phyloP scores from a whole-genome alignment of 495 filamentous ascomycete species.

The Podospora australis region DNA sequence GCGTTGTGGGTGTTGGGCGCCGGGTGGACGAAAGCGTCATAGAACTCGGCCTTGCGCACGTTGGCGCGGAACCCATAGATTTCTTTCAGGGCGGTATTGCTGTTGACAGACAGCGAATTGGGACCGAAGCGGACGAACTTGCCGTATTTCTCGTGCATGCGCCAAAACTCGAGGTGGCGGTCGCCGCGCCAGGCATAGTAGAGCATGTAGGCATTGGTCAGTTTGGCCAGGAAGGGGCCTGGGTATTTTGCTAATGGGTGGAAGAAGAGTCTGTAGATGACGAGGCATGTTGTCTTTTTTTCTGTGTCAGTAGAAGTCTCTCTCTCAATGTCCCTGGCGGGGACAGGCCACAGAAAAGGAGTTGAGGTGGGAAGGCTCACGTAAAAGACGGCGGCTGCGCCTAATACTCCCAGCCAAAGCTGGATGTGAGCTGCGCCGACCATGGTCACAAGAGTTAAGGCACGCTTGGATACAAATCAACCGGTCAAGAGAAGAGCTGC shows the following conservation, averaged over 20 bases:
- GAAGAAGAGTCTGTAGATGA: conserved; percentile 50
- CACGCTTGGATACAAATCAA: neutral
- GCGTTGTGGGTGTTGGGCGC: conserved; percentile 54
- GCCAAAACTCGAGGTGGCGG: conserved; percentile 52
- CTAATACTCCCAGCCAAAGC: conserved; percentile 25
- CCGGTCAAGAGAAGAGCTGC: neutral
- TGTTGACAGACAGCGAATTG: conserved; percentile 55
- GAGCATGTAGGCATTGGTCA: conserved; percentile 49
- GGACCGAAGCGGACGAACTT: conserved; percentile 55
- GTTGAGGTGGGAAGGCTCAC: too few species aligned
- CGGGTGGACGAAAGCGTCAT: conserved; percentile 55
- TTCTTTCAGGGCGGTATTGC: conserved; percentile 47
- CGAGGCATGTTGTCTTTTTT: conserved; percentile 24
- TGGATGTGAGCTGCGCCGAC: conserved; percentile 22
- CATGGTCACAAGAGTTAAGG: conserved; percentile 13
- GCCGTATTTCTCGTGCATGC: conserved; percentile 54
- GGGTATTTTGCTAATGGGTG: conserved; percentile 64
- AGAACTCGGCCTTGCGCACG: conserved; percentile 59
- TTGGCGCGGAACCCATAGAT: conserved; percentile 58
- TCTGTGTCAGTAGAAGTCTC: neutral
- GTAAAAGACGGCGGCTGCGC: conserved; percentile 14
- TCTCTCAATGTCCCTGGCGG: neutral
- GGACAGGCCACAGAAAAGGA: neutral
- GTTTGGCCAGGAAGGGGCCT: conserved; percentile 52
- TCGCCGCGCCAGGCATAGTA: conserved; percentile 56